phyloP scores from a whole-genome alignment of 2,329 filamentous ascomycete species.

The Chaetomium sp. region DNA sequence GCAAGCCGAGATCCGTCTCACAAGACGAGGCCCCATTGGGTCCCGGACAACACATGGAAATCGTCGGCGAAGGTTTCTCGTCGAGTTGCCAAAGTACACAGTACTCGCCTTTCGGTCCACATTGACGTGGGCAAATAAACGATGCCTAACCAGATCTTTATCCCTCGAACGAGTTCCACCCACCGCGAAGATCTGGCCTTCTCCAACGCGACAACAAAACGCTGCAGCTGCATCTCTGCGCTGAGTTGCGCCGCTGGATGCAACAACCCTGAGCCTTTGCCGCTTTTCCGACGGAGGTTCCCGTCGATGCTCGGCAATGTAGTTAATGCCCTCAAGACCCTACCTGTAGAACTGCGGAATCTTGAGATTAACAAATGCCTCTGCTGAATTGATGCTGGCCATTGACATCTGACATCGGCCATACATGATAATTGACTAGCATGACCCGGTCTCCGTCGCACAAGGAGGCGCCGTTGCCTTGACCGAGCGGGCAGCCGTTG shows the following conservation, averaged over 20 bases:
- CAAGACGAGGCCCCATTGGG: slow-evolving; percentile 3
- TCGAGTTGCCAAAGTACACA: not conserved
- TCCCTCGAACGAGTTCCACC: not conserved
- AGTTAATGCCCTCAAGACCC: not conserved
- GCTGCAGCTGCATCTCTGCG: slow-evolving; percentile 14
- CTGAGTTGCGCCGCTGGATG: slow-evolving; percentile 6
- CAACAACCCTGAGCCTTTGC: slow-evolving; percentile 1
- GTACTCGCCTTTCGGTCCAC: not conserved
- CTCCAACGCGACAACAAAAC: not conserved
- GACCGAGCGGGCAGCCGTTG: not conserved
- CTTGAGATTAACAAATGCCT: not conserved
- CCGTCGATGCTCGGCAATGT: no score
- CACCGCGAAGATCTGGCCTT: not conserved
- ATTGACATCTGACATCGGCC: not conserved
- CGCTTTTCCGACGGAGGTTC: slow-evolving; percentile 8
- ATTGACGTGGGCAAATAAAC: slow-evolving; percentile 2
- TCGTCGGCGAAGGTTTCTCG: not conserved
- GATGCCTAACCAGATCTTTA: slow-evolving; percentile 26
- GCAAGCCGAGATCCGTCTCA: slow-evolving; percentile 29
- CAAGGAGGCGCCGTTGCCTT: not conserved
- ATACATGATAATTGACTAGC: not conserved
- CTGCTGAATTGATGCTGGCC: not conserved
- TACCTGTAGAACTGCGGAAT: not conserved
- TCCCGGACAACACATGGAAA: not conserved
- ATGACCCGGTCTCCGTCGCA: not conserved